phyloP scores from a whole-genome alignment of 176 grass and related monocot species.

The Paspalum notatum region DNA sequence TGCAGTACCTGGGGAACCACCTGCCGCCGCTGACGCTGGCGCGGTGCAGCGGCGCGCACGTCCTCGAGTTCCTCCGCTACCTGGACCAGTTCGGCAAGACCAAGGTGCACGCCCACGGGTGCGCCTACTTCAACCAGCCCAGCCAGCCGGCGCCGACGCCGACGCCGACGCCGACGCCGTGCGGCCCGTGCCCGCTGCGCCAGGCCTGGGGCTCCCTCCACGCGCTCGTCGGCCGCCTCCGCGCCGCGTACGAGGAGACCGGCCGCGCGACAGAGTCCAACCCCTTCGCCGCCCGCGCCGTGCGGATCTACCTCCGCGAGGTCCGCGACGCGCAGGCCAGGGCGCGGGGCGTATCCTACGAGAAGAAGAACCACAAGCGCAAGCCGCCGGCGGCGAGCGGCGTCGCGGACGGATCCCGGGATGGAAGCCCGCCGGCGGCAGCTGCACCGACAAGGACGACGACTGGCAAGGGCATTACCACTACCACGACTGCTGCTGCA shows the following conservation, averaged over 20 bases:
- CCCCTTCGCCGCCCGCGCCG: constrained; percentile 87
- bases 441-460: neutral
- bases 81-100: constrained; percentile 99
- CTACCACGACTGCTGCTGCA: constrained; percentile 2
- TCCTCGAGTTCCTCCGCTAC: constrained; percentile 97
- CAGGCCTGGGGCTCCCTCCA: constrained; percentile 97
- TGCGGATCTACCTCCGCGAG: constrained; percentile 98
- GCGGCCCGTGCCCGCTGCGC: constrained; percentile 86
- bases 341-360: constrained; percentile 90
- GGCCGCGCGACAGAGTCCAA: constrained; percentile 84
- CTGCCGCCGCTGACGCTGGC: constrained; percentile 86
- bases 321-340: constrained; percentile 94
- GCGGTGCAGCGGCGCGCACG: constrained; percentile 94
- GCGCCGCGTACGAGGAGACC: constrained; percentile 94
- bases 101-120: constrained; percentile 77
- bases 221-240: constrained; percentile 88
- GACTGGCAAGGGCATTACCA: neutral
- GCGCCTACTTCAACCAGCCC: constrained; percentile 84
- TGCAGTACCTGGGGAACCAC: constrained; percentile 99
- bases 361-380: constrained; percentile 97
- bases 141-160: constrained; percentile 75
- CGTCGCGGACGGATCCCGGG: constrained; percentile 24
- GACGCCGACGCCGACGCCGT: too few relatives aligned
- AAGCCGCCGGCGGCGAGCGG: neutral
- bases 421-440: neutral